A percentile compares a stretch with the other conserved stretches of the same genome.
Conservation (phyloP, 2,329 filamentous ascomycete genomes). For the Ceratocystis huliohia region DNA sequence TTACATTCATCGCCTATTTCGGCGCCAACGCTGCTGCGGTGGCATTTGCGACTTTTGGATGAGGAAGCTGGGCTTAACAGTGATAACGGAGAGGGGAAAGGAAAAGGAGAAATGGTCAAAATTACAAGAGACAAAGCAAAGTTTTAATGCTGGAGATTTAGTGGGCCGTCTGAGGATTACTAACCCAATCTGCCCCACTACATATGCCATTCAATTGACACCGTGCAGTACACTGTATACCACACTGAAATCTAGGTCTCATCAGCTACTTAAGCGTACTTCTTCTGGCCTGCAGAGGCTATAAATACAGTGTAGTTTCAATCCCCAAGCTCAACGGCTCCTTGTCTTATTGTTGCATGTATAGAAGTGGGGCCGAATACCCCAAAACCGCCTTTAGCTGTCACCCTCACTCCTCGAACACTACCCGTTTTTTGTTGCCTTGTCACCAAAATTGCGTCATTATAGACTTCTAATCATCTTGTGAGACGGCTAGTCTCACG, state of each 20-base stretch:
- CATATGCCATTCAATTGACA: no score
- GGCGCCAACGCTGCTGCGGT: slow-evolving; percentile 20
- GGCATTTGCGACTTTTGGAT: slow-evolving; percentile 14
- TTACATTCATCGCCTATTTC: slow-evolving; percentile 20
- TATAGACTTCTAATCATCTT: background rate
- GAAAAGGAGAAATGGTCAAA: slow-evolving; percentile 21
- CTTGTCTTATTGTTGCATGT: background rate
- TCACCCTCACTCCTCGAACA: background rate
- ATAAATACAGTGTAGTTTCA: background rate
- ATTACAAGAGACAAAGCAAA: slow-evolving; percentile 1
- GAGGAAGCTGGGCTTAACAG: background rate
- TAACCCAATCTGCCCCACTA: slow-evolving; percentile 8
- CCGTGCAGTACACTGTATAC: background rate
- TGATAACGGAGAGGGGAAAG: slow-evolving; percentile 19
- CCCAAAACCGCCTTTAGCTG: background rate
- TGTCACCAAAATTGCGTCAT: background rate
- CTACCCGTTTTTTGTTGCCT: background rate
- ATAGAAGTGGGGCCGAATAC: background rate
- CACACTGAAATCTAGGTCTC: background rate
- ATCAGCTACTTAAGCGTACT: background rate
- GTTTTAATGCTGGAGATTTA: slow-evolving; percentile 19
- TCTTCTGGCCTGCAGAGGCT: no score
- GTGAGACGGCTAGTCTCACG: background rate
- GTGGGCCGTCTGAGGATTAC: slow-evolving; percentile 15
- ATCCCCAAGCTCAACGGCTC: background rate